phyloP scores from a whole-genome alignment of 345 rosid species.

The Alliaria petiolata region DNA sequence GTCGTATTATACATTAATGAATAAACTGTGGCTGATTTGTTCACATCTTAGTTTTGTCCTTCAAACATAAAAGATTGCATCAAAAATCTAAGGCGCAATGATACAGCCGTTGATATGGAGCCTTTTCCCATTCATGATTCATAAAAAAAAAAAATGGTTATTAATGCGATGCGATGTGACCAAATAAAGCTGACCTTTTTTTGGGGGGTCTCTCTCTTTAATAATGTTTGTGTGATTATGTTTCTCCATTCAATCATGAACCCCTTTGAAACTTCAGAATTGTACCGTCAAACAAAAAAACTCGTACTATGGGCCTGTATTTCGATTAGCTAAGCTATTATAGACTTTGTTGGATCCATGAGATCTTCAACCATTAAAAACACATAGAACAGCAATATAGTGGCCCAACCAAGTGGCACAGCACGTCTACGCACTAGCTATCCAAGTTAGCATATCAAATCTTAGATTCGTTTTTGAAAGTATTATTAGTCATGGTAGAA shows the following conservation, averaged over 20 bases:
- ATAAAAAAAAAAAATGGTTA: background rate
- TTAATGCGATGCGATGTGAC: slow-evolving; percentile 19
- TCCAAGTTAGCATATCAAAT: background rate
- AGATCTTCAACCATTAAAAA: background rate
- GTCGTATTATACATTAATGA: background rate
- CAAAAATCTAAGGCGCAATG: slow-evolving; percentile 3
- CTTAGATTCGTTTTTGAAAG: background rate
- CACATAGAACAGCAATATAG: background rate
- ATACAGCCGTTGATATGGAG: slow-evolving; percentile 27
- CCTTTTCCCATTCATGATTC: slow-evolving; percentile 15
- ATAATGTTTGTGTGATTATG: slow-evolving; percentile 22
- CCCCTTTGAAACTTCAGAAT: background rate
- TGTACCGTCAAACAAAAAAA: background rate
- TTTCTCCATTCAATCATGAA: slow-evolving; percentile 21
- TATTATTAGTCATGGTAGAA: no score
- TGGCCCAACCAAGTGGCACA: background rate
- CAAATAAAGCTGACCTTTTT: slow-evolving; percentile 20
- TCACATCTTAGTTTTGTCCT: slow-evolving; percentile 18
- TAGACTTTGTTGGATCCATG: background rate
- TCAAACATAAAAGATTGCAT: background rate
- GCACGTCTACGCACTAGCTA: background rate
- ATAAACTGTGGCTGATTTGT: background rate
- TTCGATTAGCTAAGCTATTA: background rate
- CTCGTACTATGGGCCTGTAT: background rate
- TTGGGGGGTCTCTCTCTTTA: slow-evolving; percentile 2